Base-by-base conservation (phyloP, 441 rosid genomes). In the Gossypium schwendimanii region DNA sequence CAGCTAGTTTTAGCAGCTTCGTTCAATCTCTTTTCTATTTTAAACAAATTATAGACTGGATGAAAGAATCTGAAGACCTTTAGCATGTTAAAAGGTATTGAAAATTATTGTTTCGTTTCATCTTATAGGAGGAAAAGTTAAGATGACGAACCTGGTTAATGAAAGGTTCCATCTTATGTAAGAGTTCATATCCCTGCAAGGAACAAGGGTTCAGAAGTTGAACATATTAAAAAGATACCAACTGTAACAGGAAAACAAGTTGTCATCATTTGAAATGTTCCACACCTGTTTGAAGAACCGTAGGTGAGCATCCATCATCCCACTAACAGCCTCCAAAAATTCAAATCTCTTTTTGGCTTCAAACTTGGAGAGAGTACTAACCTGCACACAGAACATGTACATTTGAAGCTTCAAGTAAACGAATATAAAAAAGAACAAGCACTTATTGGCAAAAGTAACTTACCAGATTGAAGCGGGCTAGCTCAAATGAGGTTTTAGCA, bases 271-370 rank as follows among this genome's bases (percentile, higher is more conserved):
- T 73, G 78, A 60, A 50, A 66, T 61, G 50, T 60, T 44, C 64
- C 77, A 72, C 76, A 87, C 99, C 97, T 96, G 95, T 80, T 90
- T 93, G 80, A 91, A 96, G 87, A 89, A 96, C 50, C 82, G 89
- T 64, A 93, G 96, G 81, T 96, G 98, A 75, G 98, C 98, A 81
- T 90, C 94, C 97, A 96, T 88, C 50, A 87, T 89, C 68, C 94
- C 94, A 77, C 98, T 81, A 53, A 96, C 97, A 77, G 96, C 89
- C 79, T 96, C 97, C 84, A 96, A 81, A 80, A 96, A 89, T 72
- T 89, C 99, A 80, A 78, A 95, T 77, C 95, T 87, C 81, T 87
- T 96, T 81, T 90, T 91, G 72, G 97, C 94, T 81, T 93, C 99
- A 9, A 91, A 88, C 79, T 81, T 79, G 65, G 97, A 93, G 72